These are phyloP conservation scores for Paratinospora sagittata DNA, from an alignment of 164 flowering plant genomes.

Conservation along the genomic window DNA sequence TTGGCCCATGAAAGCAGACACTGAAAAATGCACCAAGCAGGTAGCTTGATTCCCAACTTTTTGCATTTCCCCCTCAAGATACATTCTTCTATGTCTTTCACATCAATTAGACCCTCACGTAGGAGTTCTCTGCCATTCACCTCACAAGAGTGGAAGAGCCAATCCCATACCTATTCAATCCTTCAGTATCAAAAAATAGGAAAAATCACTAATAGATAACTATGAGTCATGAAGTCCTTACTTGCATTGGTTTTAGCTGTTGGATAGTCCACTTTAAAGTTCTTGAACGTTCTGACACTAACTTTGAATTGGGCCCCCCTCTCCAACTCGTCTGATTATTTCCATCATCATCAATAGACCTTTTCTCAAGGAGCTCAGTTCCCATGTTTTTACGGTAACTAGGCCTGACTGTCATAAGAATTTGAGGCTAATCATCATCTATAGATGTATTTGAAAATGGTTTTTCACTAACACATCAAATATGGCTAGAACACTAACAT, in stretches of 20 bases:
- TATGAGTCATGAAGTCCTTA: conserved; percentile 16
- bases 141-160: conserved; percentile 79
- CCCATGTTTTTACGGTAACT: conserved; percentile 43
- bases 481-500: background rate
- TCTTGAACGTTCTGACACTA: conserved; percentile 51
- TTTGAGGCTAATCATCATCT: conserved; percentile 22
- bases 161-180: conserved; percentile 64
- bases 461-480: background rate
- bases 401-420: conserved; percentile 80
- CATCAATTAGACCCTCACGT: conserved; percentile 53
- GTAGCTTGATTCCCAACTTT: conserved; percentile 57
- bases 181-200: background rate
- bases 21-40: conserved; percentile 77
- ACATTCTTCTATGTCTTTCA: conserved; percentile 62
- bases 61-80: conserved; percentile 63
- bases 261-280: conserved; percentile 57
- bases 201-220: background rate
- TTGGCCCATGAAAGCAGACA: conserved; percentile 71
- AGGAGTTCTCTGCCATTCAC: conserved; percentile 65
- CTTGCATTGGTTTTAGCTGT: conserved; percentile 70
- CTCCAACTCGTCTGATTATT: conserved; percentile 28
- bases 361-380: conserved; percentile 23
- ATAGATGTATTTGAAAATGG: background rate
- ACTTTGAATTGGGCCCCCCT: conserved; percentile 32
- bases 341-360: conserved; percentile 21